These are phyloP conservation scores for Chernovozyma sophiae-reginae DNA, from an alignment of 1,139 yeast species.

Conservation along the genomic window DNA sequence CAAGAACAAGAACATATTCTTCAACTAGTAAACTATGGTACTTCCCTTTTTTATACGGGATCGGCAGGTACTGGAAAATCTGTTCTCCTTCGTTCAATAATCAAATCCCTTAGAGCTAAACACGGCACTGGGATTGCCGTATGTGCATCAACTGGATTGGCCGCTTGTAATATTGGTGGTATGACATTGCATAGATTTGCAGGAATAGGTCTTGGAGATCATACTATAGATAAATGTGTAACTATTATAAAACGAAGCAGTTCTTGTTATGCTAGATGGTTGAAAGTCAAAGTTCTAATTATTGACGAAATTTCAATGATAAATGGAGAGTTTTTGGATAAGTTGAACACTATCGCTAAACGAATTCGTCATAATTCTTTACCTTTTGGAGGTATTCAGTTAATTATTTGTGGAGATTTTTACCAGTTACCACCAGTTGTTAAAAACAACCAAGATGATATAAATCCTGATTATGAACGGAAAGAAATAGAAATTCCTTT, in stretches of 20 bases:
- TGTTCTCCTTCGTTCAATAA: conserved; percentile 65
- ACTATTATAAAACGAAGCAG: conserved; percentile 55
- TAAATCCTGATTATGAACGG: conserved; percentile 12
- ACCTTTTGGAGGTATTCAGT: conserved; percentile 90
- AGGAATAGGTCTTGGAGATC: conserved; percentile 74
- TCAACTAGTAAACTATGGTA: conserved; percentile 35
- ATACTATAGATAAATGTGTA: conserved; percentile 33
- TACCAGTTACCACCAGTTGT: conserved; percentile 86
- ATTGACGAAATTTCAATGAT: conserved; percentile 92
- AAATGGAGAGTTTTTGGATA: conserved; percentile 69
- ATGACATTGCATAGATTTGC: conserved; percentile 80
- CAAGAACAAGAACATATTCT: conserved; percentile 40
- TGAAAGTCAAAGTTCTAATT: conserved; percentile 54
- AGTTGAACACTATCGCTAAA: conserved; percentile 63
- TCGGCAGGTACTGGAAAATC: conserved; percentile 98
- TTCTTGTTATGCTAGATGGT: conserved; percentile 61
- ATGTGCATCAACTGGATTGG: conserved; percentile 90
- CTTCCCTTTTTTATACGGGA: conserved; percentile 80
- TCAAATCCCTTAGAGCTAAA: conserved; percentile 49
- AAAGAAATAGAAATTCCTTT: conserved; percentile 31
- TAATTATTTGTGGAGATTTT: conserved; percentile 85
- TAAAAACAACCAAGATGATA: conserved; percentile 16
- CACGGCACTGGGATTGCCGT: conserved; percentile 64
- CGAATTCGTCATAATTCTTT: conserved; percentile 40
- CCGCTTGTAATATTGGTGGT: conserved; percentile 91